Evolutionary conservation across 352 stramenopile species (phyloP).

Genomic region (Halophytophthora polymorphica): DNA sequence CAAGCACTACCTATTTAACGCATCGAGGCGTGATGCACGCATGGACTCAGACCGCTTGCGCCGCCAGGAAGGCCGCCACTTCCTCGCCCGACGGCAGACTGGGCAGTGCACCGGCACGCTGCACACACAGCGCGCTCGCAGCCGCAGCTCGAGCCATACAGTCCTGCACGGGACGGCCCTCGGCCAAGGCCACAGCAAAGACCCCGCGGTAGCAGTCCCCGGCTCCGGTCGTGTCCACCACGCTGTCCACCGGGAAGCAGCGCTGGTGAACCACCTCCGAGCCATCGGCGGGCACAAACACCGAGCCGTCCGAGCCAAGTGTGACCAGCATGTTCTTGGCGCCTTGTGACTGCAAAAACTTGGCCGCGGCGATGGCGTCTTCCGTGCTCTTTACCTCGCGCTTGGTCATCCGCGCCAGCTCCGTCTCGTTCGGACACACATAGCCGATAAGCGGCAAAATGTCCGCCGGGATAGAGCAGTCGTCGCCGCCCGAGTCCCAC

Average conservation of each 20-base stretch:
- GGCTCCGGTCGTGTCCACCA: constrained; percentile 78
- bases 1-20: not conserved
- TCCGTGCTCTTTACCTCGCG: constrained; percentile 35
- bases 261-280: constrained; percentile 38
- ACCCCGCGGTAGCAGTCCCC: constrained; percentile 75
- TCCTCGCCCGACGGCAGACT: constrained; percentile 55
- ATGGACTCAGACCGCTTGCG: not conserved
- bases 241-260: constrained; percentile 49
- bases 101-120: constrained; percentile 55
- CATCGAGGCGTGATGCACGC: not conserved
- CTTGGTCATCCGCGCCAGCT: constrained; percentile 50
- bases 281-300: constrained; percentile 47
- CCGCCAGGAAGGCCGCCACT: constrained; percentile 31
- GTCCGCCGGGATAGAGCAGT: constrained; percentile 50
- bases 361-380: constrained; percentile 53
- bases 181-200: constrained; percentile 59
- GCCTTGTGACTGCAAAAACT: constrained; percentile 41
- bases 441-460: constrained; percentile 57
- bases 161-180: constrained; percentile 42
- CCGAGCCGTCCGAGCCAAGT: constrained; percentile 53
- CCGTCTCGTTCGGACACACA: constrained; percentile 79
- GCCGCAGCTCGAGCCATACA: constrained; percentile 54
- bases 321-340: constrained; percentile 65
- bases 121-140: constrained; percentile 66
- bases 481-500: constrained; percentile 76